Percentiles rank a stretch among this genome's conserved stretches.
These are phyloP conservation scores for Colletotrichum ledebouriae DNA, from an alignment of 2,329 filamentous ascomycete genomes.

Conservation along the genomic window DNA sequence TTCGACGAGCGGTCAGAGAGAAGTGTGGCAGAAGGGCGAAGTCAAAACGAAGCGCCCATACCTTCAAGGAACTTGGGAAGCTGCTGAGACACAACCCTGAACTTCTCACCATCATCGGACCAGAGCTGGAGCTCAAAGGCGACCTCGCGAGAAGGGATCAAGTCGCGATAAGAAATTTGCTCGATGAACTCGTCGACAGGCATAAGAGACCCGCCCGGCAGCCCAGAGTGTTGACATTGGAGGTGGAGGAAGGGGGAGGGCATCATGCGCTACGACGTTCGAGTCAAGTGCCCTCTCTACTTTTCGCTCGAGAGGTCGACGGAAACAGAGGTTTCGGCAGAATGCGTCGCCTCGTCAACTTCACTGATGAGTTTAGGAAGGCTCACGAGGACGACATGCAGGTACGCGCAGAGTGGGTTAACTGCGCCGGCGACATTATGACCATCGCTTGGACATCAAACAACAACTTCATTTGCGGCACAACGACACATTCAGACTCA, in stretches of 20 bases:
- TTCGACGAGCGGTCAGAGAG: slow-evolving; percentile 34
- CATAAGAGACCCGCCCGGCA: slow-evolving; percentile 43
- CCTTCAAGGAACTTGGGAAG: slow-evolving; percentile 43
- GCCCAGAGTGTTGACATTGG: slow-evolving; percentile 49
- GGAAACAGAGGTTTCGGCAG: slow-evolving; percentile 60
- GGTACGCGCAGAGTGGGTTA: slow-evolving; percentile 67
- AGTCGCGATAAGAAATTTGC: slow-evolving; percentile 53
- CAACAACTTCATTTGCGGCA: slow-evolving; percentile 70
- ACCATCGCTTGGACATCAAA: slow-evolving; percentile 70
- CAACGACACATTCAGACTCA: slow-evolving; percentile 71
- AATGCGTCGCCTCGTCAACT: slow-evolving; percentile 58
- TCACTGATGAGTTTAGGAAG: slow-evolving; percentile 59
- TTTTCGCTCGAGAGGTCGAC: slow-evolving; percentile 63
- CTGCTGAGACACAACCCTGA: slow-evolving; percentile 38
- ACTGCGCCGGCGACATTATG: slow-evolving; percentile 72
- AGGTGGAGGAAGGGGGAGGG: slow-evolving; percentile 48
- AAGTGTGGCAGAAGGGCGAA: slow-evolving; percentile 19
- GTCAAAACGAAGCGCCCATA: slow-evolving; percentile 10
- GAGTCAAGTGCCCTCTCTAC: slow-evolving; percentile 55
- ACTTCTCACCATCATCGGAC: slow-evolving; percentile 31
- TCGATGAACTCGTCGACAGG: slow-evolving; percentile 56
- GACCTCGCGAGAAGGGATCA: slow-evolving; percentile 46
- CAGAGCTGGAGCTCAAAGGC: slow-evolving; percentile 40
- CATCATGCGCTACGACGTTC: slow-evolving; percentile 48
- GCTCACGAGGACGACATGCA: slow-evolving; percentile 65